Percentiles rank a stretch among this genome's conserved stretches.
phyloP scores from a whole-genome alignment of 352 stramenopile species.

The Phytophthora tentaculata region DNA sequence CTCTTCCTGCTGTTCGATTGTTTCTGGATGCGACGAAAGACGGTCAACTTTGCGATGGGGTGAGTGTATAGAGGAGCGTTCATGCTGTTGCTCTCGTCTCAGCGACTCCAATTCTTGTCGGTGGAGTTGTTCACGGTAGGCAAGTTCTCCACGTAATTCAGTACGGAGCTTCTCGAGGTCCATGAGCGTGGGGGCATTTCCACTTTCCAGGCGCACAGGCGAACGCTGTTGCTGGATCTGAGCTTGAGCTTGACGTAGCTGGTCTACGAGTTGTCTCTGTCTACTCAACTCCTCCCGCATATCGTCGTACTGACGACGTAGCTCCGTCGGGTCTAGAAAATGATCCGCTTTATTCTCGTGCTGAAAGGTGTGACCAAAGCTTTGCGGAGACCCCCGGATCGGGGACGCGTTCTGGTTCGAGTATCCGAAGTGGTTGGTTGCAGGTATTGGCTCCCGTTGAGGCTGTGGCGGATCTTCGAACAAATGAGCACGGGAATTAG shows the following conservation, averaged over 20 bases:
- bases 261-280: constrained; percentile 62
- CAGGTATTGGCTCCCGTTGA: not conserved
- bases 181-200: constrained; percentile 40
- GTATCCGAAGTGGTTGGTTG: constrained; percentile 8
- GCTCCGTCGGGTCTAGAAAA: constrained; percentile 13
- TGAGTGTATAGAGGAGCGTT: constrained; percentile 6
- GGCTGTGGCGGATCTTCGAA: constrained; percentile 47
- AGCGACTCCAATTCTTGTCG: constrained; percentile 53
- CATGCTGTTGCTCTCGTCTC: constrained; percentile 31
- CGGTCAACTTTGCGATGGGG: constrained; percentile 4
- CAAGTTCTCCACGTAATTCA: constrained; percentile 57
- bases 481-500: constrained; percentile 57
- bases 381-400: constrained; percentile 7
- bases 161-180: constrained; percentile 67
- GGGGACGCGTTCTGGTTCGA: constrained; percentile 28
- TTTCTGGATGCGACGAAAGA: constrained; percentile 1
- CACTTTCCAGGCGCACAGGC: constrained; percentile 10
- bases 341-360: constrained; percentile 12
- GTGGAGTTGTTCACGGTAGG: constrained; percentile 54
- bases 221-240: constrained; percentile 50
- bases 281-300: constrained; percentile 54
- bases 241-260: constrained; percentile 49
- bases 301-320: constrained; percentile 63
- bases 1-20: not conserved
- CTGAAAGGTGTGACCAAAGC: constrained; percentile 1